Base-by-base conservation (phyloP, 192 early-diverging fungal species). In the Gonapodya sp. region DNA sequence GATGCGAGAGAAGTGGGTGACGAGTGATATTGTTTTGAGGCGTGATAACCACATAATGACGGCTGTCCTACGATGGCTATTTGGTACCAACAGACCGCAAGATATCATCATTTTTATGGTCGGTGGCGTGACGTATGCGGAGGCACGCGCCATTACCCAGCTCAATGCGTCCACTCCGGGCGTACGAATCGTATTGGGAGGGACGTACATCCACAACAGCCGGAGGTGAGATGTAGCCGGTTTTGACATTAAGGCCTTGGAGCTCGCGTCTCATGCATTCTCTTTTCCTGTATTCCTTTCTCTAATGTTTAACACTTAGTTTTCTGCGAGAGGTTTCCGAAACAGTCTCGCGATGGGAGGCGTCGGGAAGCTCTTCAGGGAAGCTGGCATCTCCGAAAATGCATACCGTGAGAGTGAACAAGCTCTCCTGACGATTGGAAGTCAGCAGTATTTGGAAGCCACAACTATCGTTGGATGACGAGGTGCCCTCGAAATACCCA, bases 101-200 rank as follows among this genome's bases (percentile, higher is more conserved):
- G 97, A 98, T 84, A 90, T 98, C 36, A 94, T 99, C 79, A 89
- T 98, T 24, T 98, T 99, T 87, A 93, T 99, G 78, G 88, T 97
- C 73, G 98, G 98, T 33, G 98, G 98, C n/a, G 89, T 90, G 0
- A 99, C 97, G 0, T 94, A 94, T 85, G 96, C 96, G 73, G 98
- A 99, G 81, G 95, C 96, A 18, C 85, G 92, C 72, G 94, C 95
- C 81, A 89, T 98, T 73, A 87, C 92, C 36, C 91, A 93, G 87
- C 85, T 99, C 1, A 98, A 98, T 84, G 84, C 81, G 72, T 73
- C 89, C 1, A 91, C 87, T 14, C 91, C 94, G 30, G 95, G 94
- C 32, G 88, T 94, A 30, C 88, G 94, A 1, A 85, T 98, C 73
- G 87, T 98, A 73, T 86, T 99, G 1, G 98, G 98, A n/a, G 95